phyloP scores from a whole-genome alignment of 306 rosid species.

The Dalbergia oliveri region DNA sequence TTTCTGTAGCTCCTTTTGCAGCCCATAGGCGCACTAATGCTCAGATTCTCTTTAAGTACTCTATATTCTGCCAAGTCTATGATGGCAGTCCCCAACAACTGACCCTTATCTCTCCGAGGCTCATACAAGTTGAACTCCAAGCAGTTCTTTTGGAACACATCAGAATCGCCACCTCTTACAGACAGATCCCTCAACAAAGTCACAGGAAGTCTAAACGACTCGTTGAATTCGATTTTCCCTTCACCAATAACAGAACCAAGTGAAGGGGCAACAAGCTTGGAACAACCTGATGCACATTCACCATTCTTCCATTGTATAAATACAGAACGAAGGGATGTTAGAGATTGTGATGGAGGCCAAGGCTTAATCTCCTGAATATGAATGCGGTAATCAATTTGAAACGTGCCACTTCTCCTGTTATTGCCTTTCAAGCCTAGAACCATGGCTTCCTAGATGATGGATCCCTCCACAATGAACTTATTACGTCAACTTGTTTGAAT shows the following conservation, averaged over 20 bases:
- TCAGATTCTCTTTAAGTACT: slow-evolving; percentile 55
- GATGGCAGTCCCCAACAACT: slow-evolving; percentile 70
- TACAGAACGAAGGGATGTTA: slow-evolving; percentile 70
- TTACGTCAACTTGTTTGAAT: slow-evolving; percentile 45
- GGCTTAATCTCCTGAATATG: slow-evolving; percentile 84
- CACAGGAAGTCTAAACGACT: slow-evolving; percentile 67
- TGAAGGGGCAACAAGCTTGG: slow-evolving; percentile 70
- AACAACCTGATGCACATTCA: slow-evolving; percentile 70
- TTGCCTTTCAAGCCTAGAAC: slow-evolving; percentile 70
- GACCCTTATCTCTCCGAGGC: slow-evolving; percentile 82
- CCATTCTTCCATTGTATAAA: slow-evolving; percentile 85
- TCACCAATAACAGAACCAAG: slow-evolving; percentile 76
- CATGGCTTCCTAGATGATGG: slow-evolving; percentile 53
- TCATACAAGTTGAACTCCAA: slow-evolving; percentile 75
- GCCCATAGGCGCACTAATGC: slow-evolving; percentile 60
- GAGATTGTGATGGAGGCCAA: slow-evolving; percentile 89
- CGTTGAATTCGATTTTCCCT: slow-evolving; percentile 81
- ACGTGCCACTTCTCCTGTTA: slow-evolving; percentile 58
- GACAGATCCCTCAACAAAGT: slow-evolving; percentile 73
- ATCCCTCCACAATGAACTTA: slow-evolving; percentile 22
- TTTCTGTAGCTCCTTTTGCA: slow-evolving; percentile 80
- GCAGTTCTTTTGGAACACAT: slow-evolving; percentile 73
- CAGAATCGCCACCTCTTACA: slow-evolving; percentile 67
- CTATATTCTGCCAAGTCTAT: slow-evolving; percentile 81
- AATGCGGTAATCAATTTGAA: slow-evolving; percentile 66